Conservation (phyloP, 495 filamentous ascomycete species). For the Penicillium flavigenum region DNA sequence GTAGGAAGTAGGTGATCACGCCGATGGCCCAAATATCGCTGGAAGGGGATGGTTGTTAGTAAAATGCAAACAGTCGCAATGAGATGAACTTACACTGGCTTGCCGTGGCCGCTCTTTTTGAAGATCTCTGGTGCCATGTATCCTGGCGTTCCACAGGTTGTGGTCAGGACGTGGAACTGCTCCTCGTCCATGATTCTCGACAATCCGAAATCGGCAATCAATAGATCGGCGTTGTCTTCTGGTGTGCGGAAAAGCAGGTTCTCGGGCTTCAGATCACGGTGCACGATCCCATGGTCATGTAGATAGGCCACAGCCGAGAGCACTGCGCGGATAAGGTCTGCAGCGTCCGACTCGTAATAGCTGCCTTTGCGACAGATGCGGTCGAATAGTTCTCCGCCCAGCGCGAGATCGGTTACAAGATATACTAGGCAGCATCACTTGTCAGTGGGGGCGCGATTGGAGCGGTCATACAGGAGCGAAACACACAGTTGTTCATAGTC, state of each 20-base stretch:
- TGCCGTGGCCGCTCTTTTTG: constrained; percentile 75
- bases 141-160: constrained; percentile 94
- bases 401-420: constrained; percentile 92
- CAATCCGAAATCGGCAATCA: constrained; percentile 96
- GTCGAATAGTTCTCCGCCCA: constrained; percentile 96
- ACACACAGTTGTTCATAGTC: constrained; percentile 92
- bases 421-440: constrained; percentile 59
- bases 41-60: background rate
- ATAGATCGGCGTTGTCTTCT: constrained; percentile 61
- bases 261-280: constrained; percentile 70
- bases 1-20: constrained; percentile 90
- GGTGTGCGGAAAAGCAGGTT: constrained; percentile 57
- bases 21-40: constrained; percentile 80
- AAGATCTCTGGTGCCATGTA: constrained; percentile 92
- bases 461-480: background rate
- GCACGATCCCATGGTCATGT: constrained; percentile 97
- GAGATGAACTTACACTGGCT: constrained; percentile 62
- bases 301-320: constrained; percentile 97
- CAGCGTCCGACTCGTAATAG: constrained; percentile 97
- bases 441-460: constrained; percentile 5
- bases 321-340: constrained; percentile 90
- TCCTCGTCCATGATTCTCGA: constrained; percentile 98
- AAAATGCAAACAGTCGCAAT: background rate
- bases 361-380: constrained; percentile 97
- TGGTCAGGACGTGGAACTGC: constrained; percentile 96